Evolutionary conservation across 2,329 filamentous ascomycete species (phyloP).

Genomic region (Clonostachys sp.): DNA sequence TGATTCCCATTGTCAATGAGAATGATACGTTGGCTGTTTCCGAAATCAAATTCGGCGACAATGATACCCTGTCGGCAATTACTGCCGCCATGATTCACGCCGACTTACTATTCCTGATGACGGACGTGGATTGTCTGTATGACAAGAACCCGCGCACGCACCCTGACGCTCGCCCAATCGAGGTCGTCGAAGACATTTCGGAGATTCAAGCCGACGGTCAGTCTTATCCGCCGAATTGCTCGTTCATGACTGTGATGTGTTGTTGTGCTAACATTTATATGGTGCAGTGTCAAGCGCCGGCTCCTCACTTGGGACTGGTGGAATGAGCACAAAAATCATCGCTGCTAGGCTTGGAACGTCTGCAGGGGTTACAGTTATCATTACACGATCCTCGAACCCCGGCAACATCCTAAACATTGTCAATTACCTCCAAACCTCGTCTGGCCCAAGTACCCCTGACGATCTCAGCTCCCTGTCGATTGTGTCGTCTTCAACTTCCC

Average conservation of each 20-base stretch:
- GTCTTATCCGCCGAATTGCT: slow-evolving; percentile 6
- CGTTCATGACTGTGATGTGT: background rate
- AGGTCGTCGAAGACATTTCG: slow-evolving; percentile 86
- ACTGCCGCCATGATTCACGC: slow-evolving; percentile 97
- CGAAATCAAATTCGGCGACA: slow-evolving; percentile 99
- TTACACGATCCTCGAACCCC: slow-evolving; percentile 88
- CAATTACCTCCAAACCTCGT: slow-evolving; percentile 62
- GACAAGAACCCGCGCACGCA: slow-evolving; percentile 88
- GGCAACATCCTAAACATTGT: slow-evolving; percentile 90
- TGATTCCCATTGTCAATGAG: slow-evolving; percentile 98
- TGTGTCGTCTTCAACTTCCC: slow-evolving; percentile 34
- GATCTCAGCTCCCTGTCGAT: slow-evolving; percentile 15
- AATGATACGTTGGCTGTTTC: slow-evolving; percentile 96
- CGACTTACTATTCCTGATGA: slow-evolving; percentile 97
- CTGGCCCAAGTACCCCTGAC: slow-evolving; percentile 18
- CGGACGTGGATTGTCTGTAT: slow-evolving; percentile 95
- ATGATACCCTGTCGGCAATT: slow-evolving; percentile 94
- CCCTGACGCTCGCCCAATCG: slow-evolving; percentile 82
- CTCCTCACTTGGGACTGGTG: slow-evolving; percentile 85
- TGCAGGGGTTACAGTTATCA: slow-evolving; percentile 91
- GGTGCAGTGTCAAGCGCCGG: slow-evolving; percentile 76
- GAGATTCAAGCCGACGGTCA: slow-evolving; percentile 75
- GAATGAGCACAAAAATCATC: slow-evolving; percentile 97
- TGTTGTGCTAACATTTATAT: background rate
- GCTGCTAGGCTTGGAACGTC: slow-evolving; percentile 89